A percentile compares a stretch with the other conserved stretches of the same genome.
phyloP scores from a whole-genome alignment of 1,284 basidiomycete species.

The Microbotryomycetes sp. region DNA sequence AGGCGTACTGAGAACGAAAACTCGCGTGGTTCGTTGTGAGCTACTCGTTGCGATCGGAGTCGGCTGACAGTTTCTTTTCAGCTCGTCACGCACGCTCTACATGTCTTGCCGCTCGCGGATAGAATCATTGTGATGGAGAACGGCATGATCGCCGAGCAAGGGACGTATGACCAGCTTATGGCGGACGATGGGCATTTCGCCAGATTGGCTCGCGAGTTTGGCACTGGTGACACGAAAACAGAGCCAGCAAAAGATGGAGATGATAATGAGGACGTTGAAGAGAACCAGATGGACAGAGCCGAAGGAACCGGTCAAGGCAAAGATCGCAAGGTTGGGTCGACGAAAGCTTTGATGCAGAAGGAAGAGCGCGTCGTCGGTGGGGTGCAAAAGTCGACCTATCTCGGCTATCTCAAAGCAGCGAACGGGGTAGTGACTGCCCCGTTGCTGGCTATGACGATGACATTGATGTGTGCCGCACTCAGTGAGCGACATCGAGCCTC shows the following conservation, averaged over 20 bases:
- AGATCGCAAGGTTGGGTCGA: constrained; percentile 37
- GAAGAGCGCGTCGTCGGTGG: constrained; percentile 27
- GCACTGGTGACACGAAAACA: constrained; percentile 42
- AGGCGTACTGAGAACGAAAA: constrained; percentile 59
- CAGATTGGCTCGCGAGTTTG: constrained; percentile 60
- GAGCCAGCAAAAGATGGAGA: neutral
- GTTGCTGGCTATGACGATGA: constrained; percentile 49
- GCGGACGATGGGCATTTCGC: constrained; percentile 59
- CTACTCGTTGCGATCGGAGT: too few relatives aligned
- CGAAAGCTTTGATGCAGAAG: constrained; percentile 50
- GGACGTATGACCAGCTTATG: constrained; percentile 23
- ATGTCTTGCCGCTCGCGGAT: constrained; percentile 38
- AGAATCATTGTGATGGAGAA: constrained; percentile 53
- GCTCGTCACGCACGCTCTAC: constrained; percentile 42
- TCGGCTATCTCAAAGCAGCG: constrained; percentile 57
- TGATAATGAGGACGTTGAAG: constrained; percentile 35
- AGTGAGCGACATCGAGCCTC: constrained; percentile 27
- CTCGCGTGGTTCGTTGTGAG: constrained; percentile 57
- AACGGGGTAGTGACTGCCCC: constrained; percentile 53
- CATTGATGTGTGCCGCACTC: constrained; percentile 52
- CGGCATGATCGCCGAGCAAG: constrained; percentile 59
- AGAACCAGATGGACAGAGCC: constrained; percentile 38
- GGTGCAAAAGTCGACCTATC: constrained; percentile 49
- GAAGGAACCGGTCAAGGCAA: constrained; percentile 34
- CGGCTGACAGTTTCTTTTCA: too few relatives aligned